Base-by-base conservation (phyloP, 148 eudicot species). In the Arctostaphylos glauca region DNA sequence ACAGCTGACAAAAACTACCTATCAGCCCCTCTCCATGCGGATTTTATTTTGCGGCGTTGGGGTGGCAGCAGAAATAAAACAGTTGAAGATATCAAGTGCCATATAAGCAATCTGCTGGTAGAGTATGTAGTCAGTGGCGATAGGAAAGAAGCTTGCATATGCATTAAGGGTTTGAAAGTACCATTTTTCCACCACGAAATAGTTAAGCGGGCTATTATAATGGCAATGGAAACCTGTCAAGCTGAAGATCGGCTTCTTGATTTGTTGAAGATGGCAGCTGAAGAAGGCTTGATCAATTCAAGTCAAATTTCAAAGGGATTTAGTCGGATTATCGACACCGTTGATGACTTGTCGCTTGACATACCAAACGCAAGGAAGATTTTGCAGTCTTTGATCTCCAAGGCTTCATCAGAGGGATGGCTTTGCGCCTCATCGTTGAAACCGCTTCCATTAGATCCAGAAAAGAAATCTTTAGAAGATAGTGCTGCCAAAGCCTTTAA, bases 271-370 rank as follows among this genome's bases (percentile, higher is more conserved):
- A 77, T 79, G 79, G 90, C 87, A 18, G 89, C 91, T 5, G 90
- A 86, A 50, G 92, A 90, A 80, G 92, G 92, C 5, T 46, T 90
- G 23, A 90, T 91, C 60, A 91, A 89, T 72, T 90, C 92, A 18
- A 91, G 94, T 85, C 94, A 91, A 83, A 89, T 88, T 73, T 81
- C 90, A 3, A 91, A 91, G 79, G 94, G 94, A 7, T 90, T 90
- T 56, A 70, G 86, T 75, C 77, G 91, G 38, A 47, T 90, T 50
- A 90, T 90, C 21, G 92, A 90, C 48, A 86, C 78, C 38, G 84
- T 90, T 7, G 92, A 90, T 67, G 94, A 91, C 74, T 74, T 91
- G 58, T 90, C 92, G 1, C 82, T 91, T 9, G 94, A 91, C 76
- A 90, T 91, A 78, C 92, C 92, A 5, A 81, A 90, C 70, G 94